phyloP scores from a whole-genome alignment of 129 eudicot species.

The Scalesia atractyloides region DNA sequence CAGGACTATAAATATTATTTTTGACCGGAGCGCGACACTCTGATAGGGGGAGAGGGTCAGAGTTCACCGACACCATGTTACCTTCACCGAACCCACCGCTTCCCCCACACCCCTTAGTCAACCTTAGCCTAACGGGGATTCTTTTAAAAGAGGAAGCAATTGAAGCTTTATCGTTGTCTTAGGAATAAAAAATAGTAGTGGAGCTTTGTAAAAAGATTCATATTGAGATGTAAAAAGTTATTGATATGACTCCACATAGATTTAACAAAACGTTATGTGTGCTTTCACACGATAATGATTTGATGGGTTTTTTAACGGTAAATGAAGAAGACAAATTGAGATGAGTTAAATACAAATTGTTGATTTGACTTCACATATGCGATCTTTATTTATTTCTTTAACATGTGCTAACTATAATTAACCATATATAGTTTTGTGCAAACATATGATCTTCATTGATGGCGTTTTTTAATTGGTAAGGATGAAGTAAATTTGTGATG shows the following conservation, averaged over 20 bases:
- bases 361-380: no score
- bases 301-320: not conserved
- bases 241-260: not conserved
- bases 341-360: not conserved
- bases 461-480: not conserved
- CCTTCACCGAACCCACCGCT: no score
- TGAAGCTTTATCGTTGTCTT: not conserved
- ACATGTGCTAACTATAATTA: no score
- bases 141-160: not conserved
- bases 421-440: no score
- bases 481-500: not conserved
- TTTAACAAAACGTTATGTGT: conserved; percentile 2
- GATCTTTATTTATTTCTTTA: no score
- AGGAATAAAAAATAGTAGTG: not conserved
- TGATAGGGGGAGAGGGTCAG: no score
- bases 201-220: conserved; percentile 5
- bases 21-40: no score
- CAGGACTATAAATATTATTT: no score
- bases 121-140: no score
- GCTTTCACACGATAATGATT: not conserved
- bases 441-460: no score
- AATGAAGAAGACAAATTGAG: not conserved
- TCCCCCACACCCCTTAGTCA: no score
- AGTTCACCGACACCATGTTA: no score
- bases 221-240: not conserved